Conservation (phyloP, 1,139 yeast species). For the Debaryomycetaceae sp. region DNA sequence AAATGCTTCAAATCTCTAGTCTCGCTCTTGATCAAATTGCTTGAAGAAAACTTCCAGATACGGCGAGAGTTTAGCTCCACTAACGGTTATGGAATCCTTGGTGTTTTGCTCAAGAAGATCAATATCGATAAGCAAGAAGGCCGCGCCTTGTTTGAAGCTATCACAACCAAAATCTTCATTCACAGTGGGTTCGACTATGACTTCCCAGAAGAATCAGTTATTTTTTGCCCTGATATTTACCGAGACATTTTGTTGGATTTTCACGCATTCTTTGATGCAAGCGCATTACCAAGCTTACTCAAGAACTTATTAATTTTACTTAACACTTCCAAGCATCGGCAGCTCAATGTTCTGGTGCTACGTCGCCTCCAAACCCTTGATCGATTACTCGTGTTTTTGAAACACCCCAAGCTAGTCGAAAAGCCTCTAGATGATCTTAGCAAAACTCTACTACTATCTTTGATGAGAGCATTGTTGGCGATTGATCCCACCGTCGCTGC, state of each 20-base stretch:
- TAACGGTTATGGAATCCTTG: conserved; percentile 31
- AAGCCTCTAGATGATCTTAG: conserved; percentile 6
- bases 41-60: conserved; percentile 28
- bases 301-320: conserved; percentile 47
- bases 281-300: conserved; percentile 38
- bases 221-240: conserved; percentile 20
- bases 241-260: conserved; percentile 22
- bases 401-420: conserved; percentile 13
- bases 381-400: conserved; percentile 42
- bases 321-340: conserved; percentile 36
- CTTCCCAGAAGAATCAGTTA: conserved; percentile 18
- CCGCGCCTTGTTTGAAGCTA: conserved; percentile 4
- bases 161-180: conserved; percentile 13
- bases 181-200: conserved; percentile 17
- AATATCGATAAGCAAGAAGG: neutral
- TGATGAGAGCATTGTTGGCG: conserved; percentile 14
- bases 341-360: conserved; percentile 41
- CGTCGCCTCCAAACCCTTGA: conserved; percentile 43
- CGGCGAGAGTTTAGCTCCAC: conserved; percentile 31
- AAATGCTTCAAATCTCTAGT: conserved; percentile 15
- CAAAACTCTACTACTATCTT: conserved; percentile 10
- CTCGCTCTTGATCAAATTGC: conserved; percentile 14
- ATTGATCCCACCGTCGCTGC: conserved; percentile 29
- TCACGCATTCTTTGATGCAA: conserved; percentile 25
- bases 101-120: conserved; percentile 13